A percentile compares a stretch with the other conserved stretches of the same genome.
phyloP scores from a whole-genome alignment of 441 rosid species.

The Aquilaria agallochum region DNA sequence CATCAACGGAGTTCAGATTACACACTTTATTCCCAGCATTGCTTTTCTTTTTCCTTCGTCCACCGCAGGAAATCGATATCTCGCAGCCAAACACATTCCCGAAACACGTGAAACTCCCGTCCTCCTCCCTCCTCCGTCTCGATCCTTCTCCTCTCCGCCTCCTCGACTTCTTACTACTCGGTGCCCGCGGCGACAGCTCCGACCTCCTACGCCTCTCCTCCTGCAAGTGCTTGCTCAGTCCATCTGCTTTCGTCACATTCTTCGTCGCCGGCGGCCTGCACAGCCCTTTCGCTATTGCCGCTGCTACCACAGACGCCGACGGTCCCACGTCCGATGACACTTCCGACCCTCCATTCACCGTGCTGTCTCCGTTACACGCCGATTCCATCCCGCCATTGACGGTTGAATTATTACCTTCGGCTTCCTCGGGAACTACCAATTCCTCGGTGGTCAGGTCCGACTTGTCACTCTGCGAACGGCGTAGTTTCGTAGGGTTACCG shows the following conservation, averaged over 20 bases:
- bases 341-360: conserved; percentile 66
- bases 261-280: conserved; percentile 30
- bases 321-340: conserved; percentile 81
- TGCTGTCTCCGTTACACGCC: conserved; percentile 21
- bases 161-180: conserved; percentile 16
- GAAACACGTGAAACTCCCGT: conserved; percentile 74
- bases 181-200: conserved; percentile 36
- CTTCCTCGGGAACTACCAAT: conserved; percentile 18
- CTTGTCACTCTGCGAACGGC: conserved; percentile 60
- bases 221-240: conserved; percentile 58
- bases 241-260: conserved; percentile 48
- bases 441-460: conserved; percentile 45
- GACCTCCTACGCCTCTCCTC: conserved; percentile 46
- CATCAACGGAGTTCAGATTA: conserved; percentile 49
- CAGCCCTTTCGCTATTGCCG: conserved; percentile 84
- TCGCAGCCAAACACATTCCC: conserved; percentile 71
- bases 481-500: conserved; percentile 18
- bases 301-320: conserved; percentile 90
- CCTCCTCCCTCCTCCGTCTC: conserved; percentile 21
- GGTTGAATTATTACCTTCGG: conserved; percentile 11
- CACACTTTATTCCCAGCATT: conserved; percentile 36
- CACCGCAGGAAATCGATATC: conserved; percentile 82
- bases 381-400: conserved; percentile 14
- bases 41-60: conserved; percentile 28
- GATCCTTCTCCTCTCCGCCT: conserved; percentile 14